A percentile compares a stretch with the other conserved stretches of the same genome.
These are phyloP conservation scores for Ambrosiella xylebori DNA, from an alignment of 2,329 filamentous ascomycete species.

Conservation along the genomic window DNA sequence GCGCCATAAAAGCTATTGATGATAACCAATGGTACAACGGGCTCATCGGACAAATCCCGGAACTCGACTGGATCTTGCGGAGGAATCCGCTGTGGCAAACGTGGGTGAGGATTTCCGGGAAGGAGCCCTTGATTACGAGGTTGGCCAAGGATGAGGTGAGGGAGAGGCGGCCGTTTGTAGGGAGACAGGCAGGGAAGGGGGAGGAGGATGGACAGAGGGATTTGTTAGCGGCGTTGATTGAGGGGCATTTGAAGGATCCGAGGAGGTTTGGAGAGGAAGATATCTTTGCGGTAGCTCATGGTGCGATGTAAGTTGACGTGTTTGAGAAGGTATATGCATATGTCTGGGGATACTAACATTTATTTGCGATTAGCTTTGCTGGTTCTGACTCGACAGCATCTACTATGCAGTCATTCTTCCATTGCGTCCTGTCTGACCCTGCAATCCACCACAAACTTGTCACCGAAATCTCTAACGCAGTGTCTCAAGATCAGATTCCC, in stretches of 20 bases:
- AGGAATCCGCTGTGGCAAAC: constrained; percentile 29
- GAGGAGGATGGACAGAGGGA: constrained; percentile 30
- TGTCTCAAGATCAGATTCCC: constrained; percentile 20
- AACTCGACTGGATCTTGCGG: constrained; percentile 29
- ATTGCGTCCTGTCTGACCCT: constrained; percentile 28
- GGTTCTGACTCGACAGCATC: constrained; percentile 44
- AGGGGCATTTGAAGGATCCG: constrained; percentile 33
- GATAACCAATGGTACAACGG: constrained; percentile 35
- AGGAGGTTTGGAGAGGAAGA: constrained; percentile 32
- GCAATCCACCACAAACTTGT: constrained; percentile 24
- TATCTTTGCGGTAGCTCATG: constrained; percentile 39
- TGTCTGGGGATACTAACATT: background rate
- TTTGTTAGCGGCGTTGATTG: constrained; percentile 32
- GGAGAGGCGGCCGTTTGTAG: constrained; percentile 28
- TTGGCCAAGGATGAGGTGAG: constrained; percentile 34
- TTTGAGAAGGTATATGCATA: background rate
- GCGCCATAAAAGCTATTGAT: constrained; percentile 26
- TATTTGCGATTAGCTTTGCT: constrained; percentile 27
- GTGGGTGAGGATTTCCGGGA: constrained; percentile 25
- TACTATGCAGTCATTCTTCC: constrained; percentile 40
- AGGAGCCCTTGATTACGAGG: constrained; percentile 31
- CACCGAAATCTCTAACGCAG: constrained; percentile 28
- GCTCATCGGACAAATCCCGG: constrained; percentile 33
- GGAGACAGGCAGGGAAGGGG: constrained; percentile 26
- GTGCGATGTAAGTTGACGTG: constrained; percentile 30